Base-by-base conservation (phyloP, 2,329 filamentous ascomycete species). In the Hymenoscyphus linearis region DNA sequence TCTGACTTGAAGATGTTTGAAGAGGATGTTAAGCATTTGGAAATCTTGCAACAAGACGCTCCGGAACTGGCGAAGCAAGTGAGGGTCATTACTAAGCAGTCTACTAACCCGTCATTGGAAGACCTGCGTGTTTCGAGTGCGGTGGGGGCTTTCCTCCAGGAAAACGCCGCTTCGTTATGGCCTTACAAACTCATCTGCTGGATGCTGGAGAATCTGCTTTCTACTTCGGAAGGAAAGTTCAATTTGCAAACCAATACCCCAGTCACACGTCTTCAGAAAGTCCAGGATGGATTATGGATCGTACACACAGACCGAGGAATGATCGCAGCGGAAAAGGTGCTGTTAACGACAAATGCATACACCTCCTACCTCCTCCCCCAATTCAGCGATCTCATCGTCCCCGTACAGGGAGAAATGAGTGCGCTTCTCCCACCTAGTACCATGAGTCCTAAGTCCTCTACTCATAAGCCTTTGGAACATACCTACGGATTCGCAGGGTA, bases 261-360 rank as follows among this genome's bases (percentile, higher is more conserved):
- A 0, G 89, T 85, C 1, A 79, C 78, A 6, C 71, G 73, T 12
- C 70, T 87, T 34, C 77, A 81, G 62, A 74, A 68, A 34, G 9
- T 66, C 35, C 66, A 66, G 3, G 62, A 67, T 12, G 67, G 63
- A 35, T 61, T 66, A 35, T 93, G 89, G 85, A 78, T 79, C 0
- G 76, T 91, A 0, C 77, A 85, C 54, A 96, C 91, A 0, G 74
- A 79, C 0, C 84, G 91, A 25, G 92, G 91, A n/a, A 77, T 75
- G 50, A 80, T 96, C 60, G 72, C 72, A 0, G 80, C 91, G 1
- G 76, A 77, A 13, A 80, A 83, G 36, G 83, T 96, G 22, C 80
- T 96, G 18, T 81, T 96, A 16, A 88, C 90, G 4, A 93, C 89
- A 0, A 96, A 96, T 71, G 93, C 80, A 3, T 96, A 96, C 74